Base-by-base conservation (phyloP, 208 protist genomes). In the Trichomonas gallinae region DNA sequence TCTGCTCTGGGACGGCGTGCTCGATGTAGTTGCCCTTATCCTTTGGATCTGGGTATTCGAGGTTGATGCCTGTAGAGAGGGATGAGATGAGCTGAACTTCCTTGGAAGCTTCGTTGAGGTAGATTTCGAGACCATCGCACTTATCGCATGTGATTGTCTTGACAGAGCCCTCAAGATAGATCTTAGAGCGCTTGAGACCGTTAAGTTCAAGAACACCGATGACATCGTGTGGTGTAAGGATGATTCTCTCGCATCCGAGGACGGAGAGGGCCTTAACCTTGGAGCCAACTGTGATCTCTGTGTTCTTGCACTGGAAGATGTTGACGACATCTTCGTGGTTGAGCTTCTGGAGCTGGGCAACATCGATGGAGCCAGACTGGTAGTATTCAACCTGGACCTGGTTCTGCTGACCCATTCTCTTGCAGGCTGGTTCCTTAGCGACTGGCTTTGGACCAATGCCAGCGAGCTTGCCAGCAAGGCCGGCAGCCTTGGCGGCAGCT, bases 61-160 rank as follows among this genome's bases (percentile, higher is more conserved):
- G 40, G 44, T 93, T 93, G n/a, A 93, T 48, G 31, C 87, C 87
- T 51, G 11, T 17, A 42, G 87, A 93, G 6, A 51, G 44, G 17
- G 87, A 42, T 48, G 87, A 48, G 17, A 44, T 93, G 31, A 93
- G 42, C 45, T 93, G 87, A 44, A 42, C 42, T 0, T 93, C 44
- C 3, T 49, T 51, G 44, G 87, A 93, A 42, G 42, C 26, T 26
- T 93, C 87, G 40, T 48, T 51, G 31, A 93, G 87, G 44, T 93
- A 48, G 44, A 93, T 42, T 51, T 93, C 40, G 38, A 93, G 23
- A 26, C 36, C 31, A 51, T 93, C 87, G 87, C 87, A 93, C 45
- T 93, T 93, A 21, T 93, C 87, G 44, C 42, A 34, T 93, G 87
- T 93, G 87, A 93, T 51, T 51, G 87, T 44, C 87, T 93, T 93